Evolutionary conservation across 2,329 filamentous ascomycete species (phyloP).

Genomic region (Diaporthe sp.): DNA sequence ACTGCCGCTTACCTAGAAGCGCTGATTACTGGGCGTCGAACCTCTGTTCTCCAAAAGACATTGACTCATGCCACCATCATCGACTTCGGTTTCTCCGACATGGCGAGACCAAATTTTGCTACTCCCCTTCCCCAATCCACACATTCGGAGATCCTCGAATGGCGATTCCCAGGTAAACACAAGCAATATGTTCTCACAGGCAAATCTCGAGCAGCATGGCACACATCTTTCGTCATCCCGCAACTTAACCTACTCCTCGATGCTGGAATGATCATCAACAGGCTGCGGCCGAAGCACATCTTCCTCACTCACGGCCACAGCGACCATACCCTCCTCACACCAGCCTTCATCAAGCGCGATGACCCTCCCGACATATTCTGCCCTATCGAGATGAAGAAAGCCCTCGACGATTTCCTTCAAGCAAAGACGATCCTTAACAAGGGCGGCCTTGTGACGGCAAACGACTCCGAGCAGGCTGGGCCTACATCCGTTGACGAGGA

Average conservation of each 20-base stretch:
- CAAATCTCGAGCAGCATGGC: conserved; percentile 64
- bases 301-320: conserved; percentile 65
- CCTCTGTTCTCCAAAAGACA: neutral
- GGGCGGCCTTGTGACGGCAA: conserved; percentile 53
- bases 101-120: conserved; percentile 52
- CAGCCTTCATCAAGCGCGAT: conserved; percentile 59
- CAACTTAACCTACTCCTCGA: conserved; percentile 65
- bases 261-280: conserved; percentile 62
- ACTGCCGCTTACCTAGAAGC: neutral
- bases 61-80: neutral
- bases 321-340: conserved; percentile 60
- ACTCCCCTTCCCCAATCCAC: conserved; percentile 59
- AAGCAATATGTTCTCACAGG: conserved; percentile 60
- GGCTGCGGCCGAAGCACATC: conserved; percentile 61
- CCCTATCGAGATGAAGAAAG: conserved; percentile 56
- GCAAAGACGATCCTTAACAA: conserved; percentile 59
- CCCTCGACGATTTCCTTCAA: conserved; percentile 57
- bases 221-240: conserved; percentile 65
- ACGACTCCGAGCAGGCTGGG: conserved; percentile 45
- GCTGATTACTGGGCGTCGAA: neutral
- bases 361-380: conserved; percentile 63
- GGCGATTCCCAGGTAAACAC: conserved; percentile 60
- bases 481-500: conserved; percentile 42
- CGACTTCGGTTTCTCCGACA: neutral
- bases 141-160: conserved; percentile 61